Evolutionary conservation across 2,329 filamentous ascomycete genomes (phyloP).

Genomic region (Aspergillus oerlinghausenensis): DNA sequence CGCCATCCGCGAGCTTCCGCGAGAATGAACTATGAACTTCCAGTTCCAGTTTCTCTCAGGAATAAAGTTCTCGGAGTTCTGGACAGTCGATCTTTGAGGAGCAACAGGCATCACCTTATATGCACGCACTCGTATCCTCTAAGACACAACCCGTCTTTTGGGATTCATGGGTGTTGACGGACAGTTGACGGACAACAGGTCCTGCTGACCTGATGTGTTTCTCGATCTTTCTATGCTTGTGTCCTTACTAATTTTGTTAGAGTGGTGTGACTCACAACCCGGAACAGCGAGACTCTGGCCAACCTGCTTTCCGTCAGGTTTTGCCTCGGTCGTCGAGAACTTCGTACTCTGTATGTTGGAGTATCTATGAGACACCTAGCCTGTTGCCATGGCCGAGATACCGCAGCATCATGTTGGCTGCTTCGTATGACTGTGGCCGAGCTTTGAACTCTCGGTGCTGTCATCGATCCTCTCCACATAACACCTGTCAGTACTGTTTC

Average conservation of each 20-base stretch:
- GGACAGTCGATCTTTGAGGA: not conserved
- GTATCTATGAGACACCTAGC: not conserved
- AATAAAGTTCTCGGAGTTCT: not conserved
- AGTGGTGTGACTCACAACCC: not conserved
- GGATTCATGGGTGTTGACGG: not conserved
- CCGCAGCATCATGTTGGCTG: not conserved
- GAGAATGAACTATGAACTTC: not conserved
- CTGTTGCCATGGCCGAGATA: not conserved
- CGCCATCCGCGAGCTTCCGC: not conserved
- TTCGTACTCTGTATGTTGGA: not conserved
- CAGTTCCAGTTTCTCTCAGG: not conserved
- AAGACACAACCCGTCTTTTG: not conserved
- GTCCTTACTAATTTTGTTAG: not conserved
- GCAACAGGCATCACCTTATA: not conserved
- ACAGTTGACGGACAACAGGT: not conserved
- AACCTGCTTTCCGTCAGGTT: not conserved
- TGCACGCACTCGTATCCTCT: not conserved
- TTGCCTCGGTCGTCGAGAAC: not conserved
- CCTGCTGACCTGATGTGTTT: not conserved
- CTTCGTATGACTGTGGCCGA: not conserved
- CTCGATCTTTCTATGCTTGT: not conserved
- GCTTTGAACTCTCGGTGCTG: not conserved
- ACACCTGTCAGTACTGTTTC: too few species aligned
- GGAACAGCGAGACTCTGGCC: not conserved
- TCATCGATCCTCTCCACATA: not conserved